phyloP scores from a whole-genome alignment of 345 rosid genomes.

The Hypericum androsaemum region DNA sequence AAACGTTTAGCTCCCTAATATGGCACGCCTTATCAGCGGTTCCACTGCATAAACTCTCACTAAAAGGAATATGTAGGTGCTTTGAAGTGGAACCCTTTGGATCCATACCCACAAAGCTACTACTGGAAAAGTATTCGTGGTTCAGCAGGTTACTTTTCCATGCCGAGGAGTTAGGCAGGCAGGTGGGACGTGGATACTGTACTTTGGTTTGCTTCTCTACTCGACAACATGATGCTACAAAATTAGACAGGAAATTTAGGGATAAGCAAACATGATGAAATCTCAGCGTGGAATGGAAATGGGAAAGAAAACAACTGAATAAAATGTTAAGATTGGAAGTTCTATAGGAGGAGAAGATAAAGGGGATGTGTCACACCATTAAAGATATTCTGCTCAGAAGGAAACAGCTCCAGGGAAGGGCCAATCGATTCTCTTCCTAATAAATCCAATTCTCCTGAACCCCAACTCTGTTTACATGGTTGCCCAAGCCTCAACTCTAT shows the following conservation, averaged over 20 bases:
- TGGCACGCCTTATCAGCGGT: conserved; percentile 8
- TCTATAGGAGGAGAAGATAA: conserved; percentile 6
- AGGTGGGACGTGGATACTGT: conserved; percentile 14
- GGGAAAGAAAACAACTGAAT: conserved; percentile 3
- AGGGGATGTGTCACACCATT: conserved; percentile 24
- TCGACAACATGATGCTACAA: conserved; percentile 23
- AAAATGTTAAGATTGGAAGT: conserved; percentile 4
- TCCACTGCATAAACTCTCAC: conserved; percentile 13
- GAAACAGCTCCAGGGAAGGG: conserved; percentile 17
- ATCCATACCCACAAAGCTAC: conserved; percentile 6
- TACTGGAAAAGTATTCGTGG: conserved; percentile 10
- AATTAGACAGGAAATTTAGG: conserved; percentile 14
- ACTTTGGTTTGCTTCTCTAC: conserved; percentile 21
- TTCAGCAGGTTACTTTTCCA: conserved; percentile 19
- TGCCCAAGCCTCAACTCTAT: conserved; percentile 48
- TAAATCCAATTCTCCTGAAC: conserved; percentile 21
- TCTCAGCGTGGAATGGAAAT: conserved; percentile 1
- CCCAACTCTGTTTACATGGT: conserved; percentile 30
- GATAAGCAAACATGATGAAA: too few relatives aligned
- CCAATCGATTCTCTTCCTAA: conserved; percentile 14
- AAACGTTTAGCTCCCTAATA: conserved; percentile 10
- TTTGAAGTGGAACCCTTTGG: conserved; percentile 10
- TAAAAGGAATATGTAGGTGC: conserved; percentile 8
- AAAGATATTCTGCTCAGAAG: conserved; percentile 23
- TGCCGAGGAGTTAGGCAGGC: conserved; percentile 10